Base-by-base conservation (phyloP, 345 rosid genomes). In the Geranium rotundifolium region DNA sequence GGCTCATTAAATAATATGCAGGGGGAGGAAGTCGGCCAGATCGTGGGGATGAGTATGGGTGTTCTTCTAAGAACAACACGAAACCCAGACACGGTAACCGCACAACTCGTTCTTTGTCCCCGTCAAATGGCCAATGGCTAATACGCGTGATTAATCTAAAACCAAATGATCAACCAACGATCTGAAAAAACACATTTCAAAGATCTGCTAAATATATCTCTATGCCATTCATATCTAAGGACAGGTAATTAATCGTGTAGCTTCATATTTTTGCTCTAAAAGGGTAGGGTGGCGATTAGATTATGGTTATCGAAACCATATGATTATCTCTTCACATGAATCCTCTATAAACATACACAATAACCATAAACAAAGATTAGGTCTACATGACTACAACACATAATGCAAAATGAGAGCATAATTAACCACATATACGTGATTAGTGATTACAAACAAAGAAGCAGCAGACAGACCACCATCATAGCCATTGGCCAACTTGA, bases 41-140 rank as follows among this genome's bases (percentile, higher is more conserved):
- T 77, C 85, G 80, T 84, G 82, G 27, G 75, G 39, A 57, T 67
- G 79, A 72, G 67, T 56, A 54, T 63, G 66, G 66, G 56, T n/a
- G 60, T 66, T 64, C 61, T 62, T 54, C 67, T 58, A 58, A 69
- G 52, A 17, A 49, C 57, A 17, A 23, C 27, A 23, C 27, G 29
- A 29, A 58, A 55, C 41, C 52, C 77, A 46, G 27, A 77, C 83
- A 77, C 61, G 74, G 65, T 59, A 75, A 76, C 75, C 81, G 23
- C 61, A 27, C 41, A 66, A 79, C 71, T 73, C 75, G 79, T 65
- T 73, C 77, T 59, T 62, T 75, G 81, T 81, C 82, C 27, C 69
- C 61, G 37, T 59, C 52, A 46, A 46, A 46, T 46, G 15, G 14
- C 52, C 52, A 46, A 23, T 23, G 27, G 27, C 27, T 23, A 23